phyloP scores from a whole-genome alignment of 2,329 filamentous ascomycete genomes.

The Phoma sp. region DNA sequence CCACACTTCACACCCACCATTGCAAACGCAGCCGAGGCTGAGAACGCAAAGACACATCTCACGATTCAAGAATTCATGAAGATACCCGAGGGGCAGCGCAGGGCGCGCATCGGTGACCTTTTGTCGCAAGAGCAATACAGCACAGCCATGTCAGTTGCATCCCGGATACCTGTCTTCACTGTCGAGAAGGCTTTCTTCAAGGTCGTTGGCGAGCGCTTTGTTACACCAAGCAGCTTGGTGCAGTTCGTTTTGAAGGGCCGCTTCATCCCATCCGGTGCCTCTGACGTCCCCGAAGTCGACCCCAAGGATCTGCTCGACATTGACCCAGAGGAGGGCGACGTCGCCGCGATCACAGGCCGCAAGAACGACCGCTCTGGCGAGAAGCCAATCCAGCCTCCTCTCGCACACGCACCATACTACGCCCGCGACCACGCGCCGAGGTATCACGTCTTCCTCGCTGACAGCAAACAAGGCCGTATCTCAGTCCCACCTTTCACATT shows the following conservation, averaged over 20 bases:
- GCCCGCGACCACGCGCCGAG: slow-evolving; percentile 86
- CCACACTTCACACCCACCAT: slow-evolving; percentile 78
- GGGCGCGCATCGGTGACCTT: slow-evolving; percentile 72
- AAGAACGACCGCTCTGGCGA: slow-evolving; percentile 71
- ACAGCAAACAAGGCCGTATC: slow-evolving; percentile 93
- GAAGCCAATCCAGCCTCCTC: slow-evolving; percentile 74
- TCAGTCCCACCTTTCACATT: slow-evolving; percentile 98
- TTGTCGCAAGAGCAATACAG: slow-evolving; percentile 80
- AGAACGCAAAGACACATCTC: slow-evolving; percentile 68
- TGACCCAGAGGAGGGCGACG: slow-evolving; percentile 90
- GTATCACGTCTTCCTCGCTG: slow-evolving; percentile 95
- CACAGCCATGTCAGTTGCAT: slow-evolving; percentile 76
- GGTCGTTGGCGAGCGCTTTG: slow-evolving; percentile 90
- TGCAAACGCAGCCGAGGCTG: slow-evolving; percentile 72
- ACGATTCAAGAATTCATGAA: slow-evolving; percentile 90
- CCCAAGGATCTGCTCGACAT: slow-evolving; percentile 85
- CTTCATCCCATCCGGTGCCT: slow-evolving; percentile 85
- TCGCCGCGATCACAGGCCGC: slow-evolving; percentile 83
- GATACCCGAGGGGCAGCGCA: slow-evolving; percentile 76
- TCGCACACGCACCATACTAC: slow-evolving; percentile 91
- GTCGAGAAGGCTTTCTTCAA: slow-evolving; percentile 98
- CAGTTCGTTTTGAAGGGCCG: slow-evolving; percentile 95
- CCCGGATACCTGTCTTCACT: slow-evolving; percentile 82
- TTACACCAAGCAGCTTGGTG: slow-evolving; percentile 91
- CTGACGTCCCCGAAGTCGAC: slow-evolving; percentile 75